phyloP scores from a whole-genome alignment of 148 eudicot species.

The Camellia sinensis region DNA sequence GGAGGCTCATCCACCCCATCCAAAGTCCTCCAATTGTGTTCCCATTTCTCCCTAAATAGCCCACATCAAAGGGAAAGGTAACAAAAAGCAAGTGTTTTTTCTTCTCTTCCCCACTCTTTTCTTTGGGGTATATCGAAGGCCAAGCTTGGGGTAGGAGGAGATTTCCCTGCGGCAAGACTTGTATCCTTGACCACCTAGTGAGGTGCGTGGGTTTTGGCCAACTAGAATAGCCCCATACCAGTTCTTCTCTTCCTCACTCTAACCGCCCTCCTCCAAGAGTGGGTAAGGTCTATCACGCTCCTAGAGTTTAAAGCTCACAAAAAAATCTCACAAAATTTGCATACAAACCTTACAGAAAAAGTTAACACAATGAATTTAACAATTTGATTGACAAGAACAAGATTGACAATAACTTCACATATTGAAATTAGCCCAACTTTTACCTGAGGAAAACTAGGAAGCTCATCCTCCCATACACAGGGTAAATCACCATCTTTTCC shows the following conservation, averaged over 20 bases:
- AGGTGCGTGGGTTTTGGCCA: too few relatives aligned
- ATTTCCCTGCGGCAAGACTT: too few relatives aligned
- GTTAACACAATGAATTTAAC: neutral
- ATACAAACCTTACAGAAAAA: neutral
- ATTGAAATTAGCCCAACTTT: neutral
- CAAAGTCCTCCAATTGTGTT: neutral
- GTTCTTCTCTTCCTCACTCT: neutral
- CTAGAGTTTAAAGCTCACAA: neutral
- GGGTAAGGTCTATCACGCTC: too few relatives aligned
- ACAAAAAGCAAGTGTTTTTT: neutral
- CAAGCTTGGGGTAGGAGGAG: too few relatives aligned
- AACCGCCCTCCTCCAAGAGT: neutral
- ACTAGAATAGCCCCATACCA: too few relatives aligned
- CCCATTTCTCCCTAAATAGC: neutral
- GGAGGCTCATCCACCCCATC: neutral
- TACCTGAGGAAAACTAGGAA: slow-evolving; percentile 95
- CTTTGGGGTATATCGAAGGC: too few relatives aligned
- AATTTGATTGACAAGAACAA: neutral
- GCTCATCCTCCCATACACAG: slow-evolving; percentile 88
- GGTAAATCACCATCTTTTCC: slow-evolving; percentile 96
- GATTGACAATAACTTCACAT: neutral
- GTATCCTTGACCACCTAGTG: too few relatives aligned
- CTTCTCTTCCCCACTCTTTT: too few relatives aligned
- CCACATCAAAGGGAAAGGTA: neutral
- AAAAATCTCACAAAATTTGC: neutral